Evolutionary conservation across 2,329 filamentous ascomycete species (phyloP).

Genomic region (Colletotrichum tofieldiae): DNA sequence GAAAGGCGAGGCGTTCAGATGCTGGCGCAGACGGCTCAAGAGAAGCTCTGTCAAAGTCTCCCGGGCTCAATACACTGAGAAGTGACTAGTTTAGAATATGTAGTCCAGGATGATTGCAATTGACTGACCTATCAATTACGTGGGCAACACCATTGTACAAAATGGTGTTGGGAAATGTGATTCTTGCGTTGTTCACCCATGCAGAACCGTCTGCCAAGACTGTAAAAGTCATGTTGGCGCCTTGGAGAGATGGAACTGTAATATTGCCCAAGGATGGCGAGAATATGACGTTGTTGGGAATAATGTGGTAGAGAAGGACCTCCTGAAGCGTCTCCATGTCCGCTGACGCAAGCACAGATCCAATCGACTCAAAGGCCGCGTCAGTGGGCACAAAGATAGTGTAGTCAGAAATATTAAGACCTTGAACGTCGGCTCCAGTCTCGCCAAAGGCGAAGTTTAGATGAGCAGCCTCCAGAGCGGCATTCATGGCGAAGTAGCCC

Average conservation of each 20-base stretch:
- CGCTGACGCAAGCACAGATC: slow-evolving; percentile 48
- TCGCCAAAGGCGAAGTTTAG: slow-evolving; percentile 48
- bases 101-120: accelerated
- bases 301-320: slow-evolving; percentile 52
- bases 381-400: slow-evolving; percentile 88
- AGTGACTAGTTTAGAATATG: not conserved
- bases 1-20: slow-evolving; percentile 49
- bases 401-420: slow-evolving; percentile 64
- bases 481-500: slow-evolving; percentile 50
- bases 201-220: slow-evolving; percentile 50
- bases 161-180: slow-evolving; percentile 51
- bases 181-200: slow-evolving; percentile 52
- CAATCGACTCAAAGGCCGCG: slow-evolving; percentile 75
- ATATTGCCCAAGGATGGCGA: slow-evolving; percentile 49
- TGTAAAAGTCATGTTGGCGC: slow-evolving; percentile 48
- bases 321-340: slow-evolving; percentile 47
- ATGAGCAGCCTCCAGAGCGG: slow-evolving; percentile 48
- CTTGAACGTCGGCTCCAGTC: slow-evolving; percentile 42
- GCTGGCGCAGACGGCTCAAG: slow-evolving; percentile 46
- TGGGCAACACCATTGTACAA: slow-evolving; percentile 53
- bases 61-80: slow-evolving; percentile 48
- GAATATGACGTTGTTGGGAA: slow-evolving; percentile 52
- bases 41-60: slow-evolving; percentile 47
- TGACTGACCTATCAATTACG: slow-evolving; percentile 49
- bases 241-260: slow-evolving; percentile 46